phyloP scores from a whole-genome alignment of 192 early-diverging fungal species.

The Coemansia sp. region DNA sequence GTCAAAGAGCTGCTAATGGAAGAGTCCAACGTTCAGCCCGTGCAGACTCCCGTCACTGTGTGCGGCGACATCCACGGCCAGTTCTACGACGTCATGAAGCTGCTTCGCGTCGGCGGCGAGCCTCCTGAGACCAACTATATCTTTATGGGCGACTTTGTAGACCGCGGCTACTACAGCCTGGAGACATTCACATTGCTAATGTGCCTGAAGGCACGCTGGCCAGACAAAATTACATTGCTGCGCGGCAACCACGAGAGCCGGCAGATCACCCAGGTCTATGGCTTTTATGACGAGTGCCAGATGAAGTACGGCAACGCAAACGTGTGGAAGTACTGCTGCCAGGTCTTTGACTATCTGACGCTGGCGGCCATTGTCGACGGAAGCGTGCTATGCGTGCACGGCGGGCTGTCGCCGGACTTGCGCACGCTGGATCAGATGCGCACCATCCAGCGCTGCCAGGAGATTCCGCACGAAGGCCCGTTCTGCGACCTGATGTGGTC shows the following conservation, averaged over 20 bases:
- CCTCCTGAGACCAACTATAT: constrained; percentile 97
- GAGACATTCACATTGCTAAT: constrained; percentile 94
- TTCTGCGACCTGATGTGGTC: constrained; percentile 99
- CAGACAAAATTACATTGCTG: constrained; percentile 90
- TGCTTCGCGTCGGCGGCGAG: constrained; percentile 91
- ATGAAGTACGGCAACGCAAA: constrained; percentile 95
- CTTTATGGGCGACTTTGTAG: constrained; percentile 97
- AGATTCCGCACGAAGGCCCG: constrained; percentile 96
- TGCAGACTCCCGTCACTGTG: constrained; percentile 89
- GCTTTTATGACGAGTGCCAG: constrained; percentile 93
- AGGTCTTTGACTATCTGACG: constrained; percentile 95
- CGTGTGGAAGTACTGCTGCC: constrained; percentile 97
- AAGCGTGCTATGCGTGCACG: constrained; percentile 93
- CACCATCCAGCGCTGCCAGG: constrained; percentile 90
- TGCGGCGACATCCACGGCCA: constrained; percentile 98
- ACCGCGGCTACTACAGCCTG: constrained; percentile 93
- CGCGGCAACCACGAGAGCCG: constrained; percentile 92
- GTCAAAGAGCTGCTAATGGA: constrained; percentile 97
- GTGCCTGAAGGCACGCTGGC: constrained; percentile 88
- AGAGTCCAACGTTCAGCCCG: constrained; percentile 97
- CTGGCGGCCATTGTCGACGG: constrained; percentile 93
- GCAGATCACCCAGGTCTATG: constrained; percentile 98
- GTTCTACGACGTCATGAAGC: constrained; percentile 93
- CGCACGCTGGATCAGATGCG: constrained; percentile 95
- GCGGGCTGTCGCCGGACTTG: constrained; percentile 89